Base-by-base conservation (phyloP, 2,329 filamentous ascomycete genomes). In the Neonectria punicea region DNA sequence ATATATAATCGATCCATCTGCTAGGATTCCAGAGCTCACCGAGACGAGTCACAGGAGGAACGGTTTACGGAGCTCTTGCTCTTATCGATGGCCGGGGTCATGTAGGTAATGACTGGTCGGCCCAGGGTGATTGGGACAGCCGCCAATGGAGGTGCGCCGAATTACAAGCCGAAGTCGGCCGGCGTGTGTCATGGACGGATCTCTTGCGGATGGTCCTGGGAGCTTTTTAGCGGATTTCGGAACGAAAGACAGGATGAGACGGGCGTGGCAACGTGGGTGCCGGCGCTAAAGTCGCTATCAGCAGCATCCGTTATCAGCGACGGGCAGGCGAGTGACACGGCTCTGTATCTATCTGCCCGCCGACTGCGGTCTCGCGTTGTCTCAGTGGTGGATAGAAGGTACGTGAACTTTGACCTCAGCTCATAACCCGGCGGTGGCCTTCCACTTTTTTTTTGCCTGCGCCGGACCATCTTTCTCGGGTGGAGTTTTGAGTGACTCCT, bases 101-200 rank as follows among this genome's bases (percentile, higher is more conserved):
- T 62, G 63, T 69, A 70, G 67, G 66, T 65, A 67, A 72, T 71
- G 51, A 32, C 63, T 44, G 59, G 62, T 36, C 53, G 58, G 57
- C 39, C 61, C 62, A 41, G 30, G 58, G 68, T 39, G 63, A 46
- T 62, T 46, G 46, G 51, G 56, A 56, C 62, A 57, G 60, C 68
- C 46, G 51, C 72, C 72, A 74, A 74, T 74, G 49, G 63, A 67
- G 56, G 51, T 56, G 56, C 36, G 63, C 57, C 36, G 66, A 71
- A 71, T 72, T 73, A 66, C 51, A 47, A 71, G 70, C 72, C 72
- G 72, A 74, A 72, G 65, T 74, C 72, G 72, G 72, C 69, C 67
- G 43, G 58, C 51, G 44, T 51, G 56, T 65, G 50, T 28, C 50
- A 57, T 36, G 22, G 34, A 58, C 46, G 46, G 57, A 25, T 25